Conservation (phyloP, 139 green algal genomes). For the Haematococcus lacustris region DNA sequence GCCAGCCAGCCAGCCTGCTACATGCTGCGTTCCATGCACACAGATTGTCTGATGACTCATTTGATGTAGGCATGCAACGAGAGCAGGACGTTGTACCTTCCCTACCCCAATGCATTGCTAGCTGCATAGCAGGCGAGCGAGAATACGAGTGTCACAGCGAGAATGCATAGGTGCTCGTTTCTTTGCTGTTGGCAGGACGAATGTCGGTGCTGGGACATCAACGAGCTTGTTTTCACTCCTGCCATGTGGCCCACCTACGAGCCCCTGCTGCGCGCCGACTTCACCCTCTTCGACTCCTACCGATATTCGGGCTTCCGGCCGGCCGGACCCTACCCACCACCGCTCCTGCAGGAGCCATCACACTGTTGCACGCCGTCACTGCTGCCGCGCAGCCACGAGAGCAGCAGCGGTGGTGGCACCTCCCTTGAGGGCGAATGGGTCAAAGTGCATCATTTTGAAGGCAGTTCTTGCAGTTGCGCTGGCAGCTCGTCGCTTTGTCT, state of each 20-base stretch:
- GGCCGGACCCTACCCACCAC: no score
- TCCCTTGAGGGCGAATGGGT: background rate
- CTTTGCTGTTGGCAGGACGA: no score
- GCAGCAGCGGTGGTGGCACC: background rate
- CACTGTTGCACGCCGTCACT: conserved; percentile 1
- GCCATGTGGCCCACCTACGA: conserved; percentile 61
- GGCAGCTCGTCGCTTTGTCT: background rate
- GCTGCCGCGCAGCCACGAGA: conserved; percentile 3
- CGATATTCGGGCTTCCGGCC: background rate
- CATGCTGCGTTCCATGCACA: no score
- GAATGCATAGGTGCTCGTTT: no score
- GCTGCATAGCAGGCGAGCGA: no score
- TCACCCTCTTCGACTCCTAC: conserved; percentile 77
- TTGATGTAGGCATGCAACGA: no score
- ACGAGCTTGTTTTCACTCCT: conserved; percentile 58
- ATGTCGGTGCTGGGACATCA: conserved; percentile 71
- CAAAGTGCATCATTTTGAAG: background rate
- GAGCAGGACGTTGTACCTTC: no score
- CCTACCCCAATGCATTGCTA: no score
- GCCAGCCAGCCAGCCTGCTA: no score
- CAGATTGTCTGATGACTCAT: no score
- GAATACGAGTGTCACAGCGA: no score
- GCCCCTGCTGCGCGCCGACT: conserved; percentile 69
- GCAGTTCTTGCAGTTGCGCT: background rate
- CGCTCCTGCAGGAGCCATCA: no score